Evolutionary conservation across 2,329 filamentous ascomycete genomes (phyloP).

Genomic region (Xylaria sp.): DNA sequence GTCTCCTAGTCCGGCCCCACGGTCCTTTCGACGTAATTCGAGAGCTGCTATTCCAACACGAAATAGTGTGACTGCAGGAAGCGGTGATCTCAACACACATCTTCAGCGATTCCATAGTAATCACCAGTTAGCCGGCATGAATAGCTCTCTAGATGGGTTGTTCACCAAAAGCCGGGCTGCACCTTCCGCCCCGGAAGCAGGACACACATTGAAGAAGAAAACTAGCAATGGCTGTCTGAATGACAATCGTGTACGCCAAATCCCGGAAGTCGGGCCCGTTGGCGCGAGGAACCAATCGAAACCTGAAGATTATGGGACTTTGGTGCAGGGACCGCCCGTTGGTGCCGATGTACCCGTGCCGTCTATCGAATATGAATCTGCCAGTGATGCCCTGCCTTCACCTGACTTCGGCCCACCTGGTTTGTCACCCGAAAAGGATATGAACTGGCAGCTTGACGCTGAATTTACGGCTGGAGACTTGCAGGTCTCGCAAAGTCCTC

Average conservation of each 20-base stretch:
- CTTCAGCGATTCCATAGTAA: slow-evolving; percentile 41
- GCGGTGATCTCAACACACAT: slow-evolving; percentile 41
- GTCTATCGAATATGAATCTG: slow-evolving; percentile 36
- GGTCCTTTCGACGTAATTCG: slow-evolving; percentile 34
- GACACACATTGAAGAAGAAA: slow-evolving; percentile 42
- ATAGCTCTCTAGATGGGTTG: slow-evolving; percentile 40
- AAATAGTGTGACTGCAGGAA: slow-evolving; percentile 35
- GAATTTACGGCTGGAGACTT: slow-evolving; percentile 64
- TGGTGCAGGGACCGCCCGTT: not conserved
- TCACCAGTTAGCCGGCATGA: slow-evolving; percentile 35
- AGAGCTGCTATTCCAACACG: slow-evolving; percentile 22
- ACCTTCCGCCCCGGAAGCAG: slow-evolving; percentile 46
- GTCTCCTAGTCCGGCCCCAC: slow-evolving; percentile 42
- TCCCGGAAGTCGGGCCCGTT: slow-evolving; percentile 28
- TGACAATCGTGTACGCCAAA: slow-evolving; percentile 33
- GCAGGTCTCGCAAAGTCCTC: slow-evolving; percentile 62
- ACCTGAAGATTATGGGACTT: not conserved
- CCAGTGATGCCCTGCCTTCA: slow-evolving; percentile 33
- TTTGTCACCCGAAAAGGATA: slow-evolving; percentile 57
- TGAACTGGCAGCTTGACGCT: slow-evolving; percentile 61
- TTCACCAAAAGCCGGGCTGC: slow-evolving; percentile 45
- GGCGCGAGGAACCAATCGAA: slow-evolving; percentile 25
- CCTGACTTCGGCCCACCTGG: slow-evolving; percentile 25
- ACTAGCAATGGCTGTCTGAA: slow-evolving; percentile 44
- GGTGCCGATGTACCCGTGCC: slow-evolving; percentile 32